Percentiles rank a stretch among this genome's conserved stretches.
Evolutionary conservation across 208 protist species (phyloP).

Genomic region (Endotrypanum monterogeii): DNA sequence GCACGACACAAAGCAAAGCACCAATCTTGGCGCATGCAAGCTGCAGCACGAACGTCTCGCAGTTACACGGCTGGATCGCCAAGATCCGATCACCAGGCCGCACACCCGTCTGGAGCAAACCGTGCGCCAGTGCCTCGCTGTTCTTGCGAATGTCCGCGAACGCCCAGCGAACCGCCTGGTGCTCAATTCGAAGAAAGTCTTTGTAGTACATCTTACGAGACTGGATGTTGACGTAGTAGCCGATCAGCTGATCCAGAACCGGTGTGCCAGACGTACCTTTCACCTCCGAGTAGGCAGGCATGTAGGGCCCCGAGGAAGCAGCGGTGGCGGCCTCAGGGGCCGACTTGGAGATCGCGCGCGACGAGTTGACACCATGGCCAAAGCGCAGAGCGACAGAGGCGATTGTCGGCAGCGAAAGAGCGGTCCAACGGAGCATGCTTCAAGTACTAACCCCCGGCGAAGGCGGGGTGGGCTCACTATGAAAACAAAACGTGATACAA

Average conservation of each 20-base stretch:
- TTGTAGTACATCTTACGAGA: slow-evolving; percentile 95
- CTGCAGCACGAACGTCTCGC: slow-evolving; percentile 90
- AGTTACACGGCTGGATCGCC: slow-evolving; percentile 91
- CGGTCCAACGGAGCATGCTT: slow-evolving; percentile 37
- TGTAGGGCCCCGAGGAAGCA: slow-evolving; percentile 51
- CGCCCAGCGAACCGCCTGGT: slow-evolving; percentile 92
- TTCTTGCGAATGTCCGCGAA: slow-evolving; percentile 94
- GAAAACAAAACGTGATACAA: slow-evolving; percentile 1
- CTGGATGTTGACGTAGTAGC: slow-evolving; percentile 94
- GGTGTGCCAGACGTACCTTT: slow-evolving; percentile 60
- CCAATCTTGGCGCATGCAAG: slow-evolving; percentile 90
- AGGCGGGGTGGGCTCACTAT: background rate
- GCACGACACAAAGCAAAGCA: slow-evolving; percentile 81
- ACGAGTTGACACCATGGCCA: slow-evolving; percentile 30
- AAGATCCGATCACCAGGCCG: slow-evolving; percentile 86
- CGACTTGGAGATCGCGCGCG: slow-evolving; percentile 33
- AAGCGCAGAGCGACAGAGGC: slow-evolving; percentile 37
- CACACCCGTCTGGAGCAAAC: slow-evolving; percentile 88
- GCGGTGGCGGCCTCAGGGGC: slow-evolving; percentile 52
- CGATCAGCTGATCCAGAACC: slow-evolving; percentile 90
- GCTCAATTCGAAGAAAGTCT: slow-evolving; percentile 92
- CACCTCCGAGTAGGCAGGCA: slow-evolving; percentile 81
- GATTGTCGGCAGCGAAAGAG: slow-evolving; percentile 18
- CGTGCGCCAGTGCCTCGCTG: slow-evolving; percentile 91
- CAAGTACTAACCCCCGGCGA: background rate